A percentile compares a stretch with the other conserved stretches of the same genome.
Conservation (phyloP, 441 rosid genomes). For the Sinapis alba region DNA sequence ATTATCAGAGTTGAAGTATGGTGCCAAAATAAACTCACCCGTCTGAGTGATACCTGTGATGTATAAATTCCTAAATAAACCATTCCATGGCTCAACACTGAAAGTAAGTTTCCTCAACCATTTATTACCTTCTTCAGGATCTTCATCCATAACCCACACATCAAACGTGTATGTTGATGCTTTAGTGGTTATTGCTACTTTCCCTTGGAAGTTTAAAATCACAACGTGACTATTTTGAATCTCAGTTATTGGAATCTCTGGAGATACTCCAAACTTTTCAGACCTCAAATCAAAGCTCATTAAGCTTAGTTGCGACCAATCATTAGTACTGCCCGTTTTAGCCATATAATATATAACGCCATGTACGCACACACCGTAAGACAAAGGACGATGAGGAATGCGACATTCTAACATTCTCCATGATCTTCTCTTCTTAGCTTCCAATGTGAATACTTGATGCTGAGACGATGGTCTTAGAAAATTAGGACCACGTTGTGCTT, state of each 20-base stretch:
- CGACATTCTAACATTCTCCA: slow-evolving; percentile 5
- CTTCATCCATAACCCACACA: neutral
- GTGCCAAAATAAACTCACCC: slow-evolving; percentile 3
- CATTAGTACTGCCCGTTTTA: neutral
- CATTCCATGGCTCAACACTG: neutral
- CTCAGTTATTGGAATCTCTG: neutral
- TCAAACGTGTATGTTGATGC: neutral
- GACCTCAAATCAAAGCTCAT: slow-evolving; percentile 12
- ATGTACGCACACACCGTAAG: neutral
- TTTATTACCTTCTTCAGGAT: neutral
- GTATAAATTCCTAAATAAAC: too few species aligned
- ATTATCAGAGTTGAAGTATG: neutral
- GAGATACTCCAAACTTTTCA: neutral
- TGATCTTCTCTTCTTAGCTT: neutral
- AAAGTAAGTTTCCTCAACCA: slow-evolving; percentile 2
- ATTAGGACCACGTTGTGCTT: neutral
- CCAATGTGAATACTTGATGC: neutral
- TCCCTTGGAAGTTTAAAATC: slow-evolving; percentile 2
- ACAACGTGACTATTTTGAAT: neutral
- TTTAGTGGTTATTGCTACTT: neutral
- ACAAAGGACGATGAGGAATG: neutral
- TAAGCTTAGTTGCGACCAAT: neutral
- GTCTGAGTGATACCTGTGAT: neutral
- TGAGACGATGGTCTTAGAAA: neutral
- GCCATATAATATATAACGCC: slow-evolving; percentile 3